phyloP scores from a whole-genome alignment of 1,284 basidiomycete species.

The Termitomyces sp. region DNA sequence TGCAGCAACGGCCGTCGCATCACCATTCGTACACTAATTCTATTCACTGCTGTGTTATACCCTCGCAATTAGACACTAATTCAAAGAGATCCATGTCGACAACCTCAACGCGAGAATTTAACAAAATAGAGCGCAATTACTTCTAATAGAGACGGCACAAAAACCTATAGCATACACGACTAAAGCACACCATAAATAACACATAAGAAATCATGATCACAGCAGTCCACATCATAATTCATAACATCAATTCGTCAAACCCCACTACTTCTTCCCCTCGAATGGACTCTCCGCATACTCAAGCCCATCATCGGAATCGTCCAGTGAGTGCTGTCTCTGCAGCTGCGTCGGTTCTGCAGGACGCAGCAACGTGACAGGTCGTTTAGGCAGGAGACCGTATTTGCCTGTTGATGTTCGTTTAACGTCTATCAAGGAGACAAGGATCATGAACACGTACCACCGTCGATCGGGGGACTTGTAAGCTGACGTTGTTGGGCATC shows the following conservation, averaged over 20 bases:
- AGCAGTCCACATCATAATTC: not conserved
- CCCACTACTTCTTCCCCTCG: conserved; percentile 38
- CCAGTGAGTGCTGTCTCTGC: conserved; percentile 26
- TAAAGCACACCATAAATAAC: not conserved
- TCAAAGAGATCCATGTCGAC: not conserved
- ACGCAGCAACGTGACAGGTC: conserved; percentile 63
- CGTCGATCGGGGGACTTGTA: conserved; percentile 23
- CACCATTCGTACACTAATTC: conserved; percentile 33
- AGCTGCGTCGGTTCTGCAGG: conserved; percentile 23
- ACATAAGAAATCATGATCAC: not conserved
- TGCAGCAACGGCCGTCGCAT: conserved; percentile 25
- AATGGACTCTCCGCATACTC: conserved; percentile 69
- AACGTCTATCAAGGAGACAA: not conserved
- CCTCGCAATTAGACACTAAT: not conserved
- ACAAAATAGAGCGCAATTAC: not conserved
- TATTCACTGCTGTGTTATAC: conserved; percentile 9
- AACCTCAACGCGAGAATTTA: not conserved
- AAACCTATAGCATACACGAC: not conserved
- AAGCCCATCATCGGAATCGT: conserved; percentile 42
- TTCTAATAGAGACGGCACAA: not conserved
- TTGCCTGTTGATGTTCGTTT: conserved; percentile 31
- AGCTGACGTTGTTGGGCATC: conserved; percentile 5
- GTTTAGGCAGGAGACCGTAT: conserved; percentile 69
- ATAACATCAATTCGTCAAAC: not conserved
- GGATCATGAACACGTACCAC: conserved; percentile 16